Conservation (phyloP, 2,329 filamentous ascomycete species). For the Fusarium sterilihyphosum region DNA sequence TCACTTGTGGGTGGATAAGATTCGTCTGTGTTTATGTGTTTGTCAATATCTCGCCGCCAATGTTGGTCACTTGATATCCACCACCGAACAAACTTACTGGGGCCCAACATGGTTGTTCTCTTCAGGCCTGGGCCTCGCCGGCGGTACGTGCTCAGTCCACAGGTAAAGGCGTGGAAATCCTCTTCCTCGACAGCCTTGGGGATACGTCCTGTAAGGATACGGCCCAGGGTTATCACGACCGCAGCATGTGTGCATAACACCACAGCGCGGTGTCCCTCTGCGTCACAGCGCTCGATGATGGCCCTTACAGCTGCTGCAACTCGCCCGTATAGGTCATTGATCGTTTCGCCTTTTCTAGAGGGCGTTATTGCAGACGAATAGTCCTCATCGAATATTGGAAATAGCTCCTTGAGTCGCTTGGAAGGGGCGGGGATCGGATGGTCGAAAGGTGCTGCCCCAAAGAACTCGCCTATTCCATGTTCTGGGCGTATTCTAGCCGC, state of each 20-base stretch:
- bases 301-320: conserved; percentile 74
- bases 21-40: conserved; percentile 22
- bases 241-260: conserved; percentile 92
- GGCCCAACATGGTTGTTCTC: not conserved
- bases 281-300: conserved; percentile 78
- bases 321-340: conserved; percentile 82
- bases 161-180: conserved; percentile 88
- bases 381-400: conserved; percentile 67
- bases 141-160: conserved; percentile 76
- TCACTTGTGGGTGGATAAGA: conserved; percentile 15
- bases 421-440: conserved; percentile 82
- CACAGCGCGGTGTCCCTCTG: conserved; percentile 73
- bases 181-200: conserved; percentile 76
- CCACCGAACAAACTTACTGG: conserved; percentile 28
- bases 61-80: conserved; percentile 8
- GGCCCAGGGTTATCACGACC: conserved; percentile 84
- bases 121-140: conserved; percentile 38
- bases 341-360: conserved; percentile 77
- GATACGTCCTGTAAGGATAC: conserved; percentile 81
- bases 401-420: conserved; percentile 70
- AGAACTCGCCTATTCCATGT: conserved; percentile 82
- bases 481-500: conserved; percentile 62
- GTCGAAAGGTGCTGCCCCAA: conserved; percentile 83
- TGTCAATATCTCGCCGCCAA: conserved; percentile 15
- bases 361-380: conserved; percentile 75